A percentile compares a stretch with the other conserved stretches of the same genome.
Conservation (phyloP, 805 yeast genomes). For the Ogataea philodendri region DNA sequence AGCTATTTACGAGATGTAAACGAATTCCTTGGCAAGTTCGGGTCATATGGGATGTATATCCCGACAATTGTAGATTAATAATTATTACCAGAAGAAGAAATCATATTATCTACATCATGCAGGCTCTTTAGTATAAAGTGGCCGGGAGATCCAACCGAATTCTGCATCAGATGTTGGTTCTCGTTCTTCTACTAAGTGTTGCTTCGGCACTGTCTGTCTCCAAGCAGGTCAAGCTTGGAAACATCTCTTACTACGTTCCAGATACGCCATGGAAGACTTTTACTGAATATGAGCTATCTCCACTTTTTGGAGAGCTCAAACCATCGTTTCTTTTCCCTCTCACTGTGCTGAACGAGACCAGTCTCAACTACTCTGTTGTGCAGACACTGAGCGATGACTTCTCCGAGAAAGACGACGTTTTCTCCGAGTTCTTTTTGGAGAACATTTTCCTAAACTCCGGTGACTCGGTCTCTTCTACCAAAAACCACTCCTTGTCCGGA, state of each 20-base stretch:
- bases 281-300: slow-evolving; percentile 1
- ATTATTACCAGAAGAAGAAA: too few species aligned
- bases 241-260: slow-evolving; percentile 12
- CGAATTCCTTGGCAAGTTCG: too few species aligned
- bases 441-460: slow-evolving; percentile 6
- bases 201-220: slow-evolving; percentile 9
- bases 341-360: slow-evolving; percentile 2
- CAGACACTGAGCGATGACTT: slow-evolving; percentile 4
- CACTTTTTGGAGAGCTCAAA: slow-evolving; percentile 4
- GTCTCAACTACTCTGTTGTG: slow-evolving; percentile 1
- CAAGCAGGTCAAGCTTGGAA: slow-evolving; percentile 12
- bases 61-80: too few species aligned
- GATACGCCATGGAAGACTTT: slow-evolving; percentile 7
- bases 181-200: slow-evolving; percentile 1
- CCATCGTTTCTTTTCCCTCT: slow-evolving; percentile 13
- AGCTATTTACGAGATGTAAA: too few species aligned
- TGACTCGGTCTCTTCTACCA: neutral
- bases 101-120: too few species aligned
- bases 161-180: too few species aligned
- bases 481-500: slow-evolving; percentile 2
- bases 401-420: slow-evolving; percentile 10
- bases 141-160: too few species aligned
- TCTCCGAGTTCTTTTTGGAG: slow-evolving; percentile 13
- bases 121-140: too few species aligned
- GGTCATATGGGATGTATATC: too few species aligned